phyloP scores from a whole-genome alignment of 805 yeast genomes.

The Suhomyces emberorum region DNA sequence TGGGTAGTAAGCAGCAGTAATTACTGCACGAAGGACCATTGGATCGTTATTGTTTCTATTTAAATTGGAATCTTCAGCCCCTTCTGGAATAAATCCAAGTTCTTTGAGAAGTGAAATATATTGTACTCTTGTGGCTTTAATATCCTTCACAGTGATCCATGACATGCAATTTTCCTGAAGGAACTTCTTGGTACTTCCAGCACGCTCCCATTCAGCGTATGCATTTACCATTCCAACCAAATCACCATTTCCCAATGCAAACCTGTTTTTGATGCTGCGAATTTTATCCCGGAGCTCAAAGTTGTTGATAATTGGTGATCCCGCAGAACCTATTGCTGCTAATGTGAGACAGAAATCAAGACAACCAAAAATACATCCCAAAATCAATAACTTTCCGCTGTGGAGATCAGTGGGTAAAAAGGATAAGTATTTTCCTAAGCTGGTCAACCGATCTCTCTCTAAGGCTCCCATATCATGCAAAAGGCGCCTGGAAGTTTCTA shows the following conservation, averaged over 20 bases:
- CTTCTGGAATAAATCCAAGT: conserved; percentile 67
- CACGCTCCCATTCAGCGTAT: conserved; percentile 48
- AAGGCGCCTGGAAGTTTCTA: conserved; percentile 48
- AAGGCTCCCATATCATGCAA: conserved; percentile 76
- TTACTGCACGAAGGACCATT: conserved; percentile 57
- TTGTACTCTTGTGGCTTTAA: conserved; percentile 67
- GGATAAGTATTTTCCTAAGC: conserved; percentile 77
- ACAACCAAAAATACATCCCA: conserved; percentile 81
- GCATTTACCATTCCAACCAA: conserved; percentile 63
- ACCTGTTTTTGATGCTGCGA: conserved; percentile 41
- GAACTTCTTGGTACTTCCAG: conserved; percentile 36
- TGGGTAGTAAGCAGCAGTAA: conserved; percentile 83
- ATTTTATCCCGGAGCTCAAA: conserved; percentile 63
- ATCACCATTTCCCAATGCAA: conserved; percentile 66
- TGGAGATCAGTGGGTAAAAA: conserved; percentile 82
- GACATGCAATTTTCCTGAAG: conserved; percentile 60
- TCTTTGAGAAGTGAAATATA: conserved; percentile 70
- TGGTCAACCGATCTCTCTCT: conserved; percentile 47
- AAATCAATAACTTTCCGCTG: conserved; percentile 77
- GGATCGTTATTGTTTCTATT: conserved; percentile 52
- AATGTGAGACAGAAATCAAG: conserved; percentile 72
- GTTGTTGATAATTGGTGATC: conserved; percentile 67
- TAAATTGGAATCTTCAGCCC: conserved; percentile 36
- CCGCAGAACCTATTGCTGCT: conserved; percentile 73
- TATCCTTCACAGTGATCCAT: conserved; percentile 62